A percentile compares a stretch with the other conserved stretches of the same genome.
Conservation (phyloP, 768 basidiomycete genomes). For the Hygrocybe coccinea region DNA sequence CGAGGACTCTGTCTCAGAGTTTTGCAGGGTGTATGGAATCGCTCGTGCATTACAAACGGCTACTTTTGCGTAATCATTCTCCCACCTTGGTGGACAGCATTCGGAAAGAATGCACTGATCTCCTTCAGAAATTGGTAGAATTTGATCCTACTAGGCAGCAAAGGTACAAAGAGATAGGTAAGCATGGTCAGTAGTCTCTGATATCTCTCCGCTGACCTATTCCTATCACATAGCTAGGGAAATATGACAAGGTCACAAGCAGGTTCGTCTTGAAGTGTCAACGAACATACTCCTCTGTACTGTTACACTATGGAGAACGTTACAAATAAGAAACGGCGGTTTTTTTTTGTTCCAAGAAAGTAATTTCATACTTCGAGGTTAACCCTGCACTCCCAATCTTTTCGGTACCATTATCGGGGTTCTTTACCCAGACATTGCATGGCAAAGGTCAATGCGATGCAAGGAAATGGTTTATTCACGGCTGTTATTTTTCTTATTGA, state of each 20-base stretch:
- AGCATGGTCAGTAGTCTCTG: conserved; percentile 15
- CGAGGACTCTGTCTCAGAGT: not conserved
- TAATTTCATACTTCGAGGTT: too few species aligned
- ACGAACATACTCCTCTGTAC: too few species aligned
- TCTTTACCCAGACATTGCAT: too few species aligned
- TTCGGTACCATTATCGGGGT: too few species aligned
- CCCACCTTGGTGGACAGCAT: conserved; percentile 33
- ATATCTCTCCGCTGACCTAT: not conserved
- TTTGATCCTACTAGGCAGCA: conserved; percentile 63
- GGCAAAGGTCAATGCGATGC: conserved; percentile 59
- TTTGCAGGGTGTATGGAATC: conserved; percentile 89
- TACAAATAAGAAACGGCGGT: too few species aligned
- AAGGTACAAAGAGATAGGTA: conserved; percentile 68
- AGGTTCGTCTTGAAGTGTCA: too few species aligned
- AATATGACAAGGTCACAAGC: too few species aligned
- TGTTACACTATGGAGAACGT: too few species aligned
- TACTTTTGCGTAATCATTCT: conserved; percentile 53
- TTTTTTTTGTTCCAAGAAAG: too few species aligned
- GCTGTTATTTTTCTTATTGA: not conserved
- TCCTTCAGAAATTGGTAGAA: conserved; percentile 51
- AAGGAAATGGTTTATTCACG: conserved; percentile 18
- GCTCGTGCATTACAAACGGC: conserved; percentile 72
- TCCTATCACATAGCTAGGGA: not conserved
- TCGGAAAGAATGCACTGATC: conserved; percentile 41
- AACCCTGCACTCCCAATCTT: too few species aligned